phyloP scores from a whole-genome alignment of 345 rosid genomes.

The rapeseed (Brassica napus) region DNA sequence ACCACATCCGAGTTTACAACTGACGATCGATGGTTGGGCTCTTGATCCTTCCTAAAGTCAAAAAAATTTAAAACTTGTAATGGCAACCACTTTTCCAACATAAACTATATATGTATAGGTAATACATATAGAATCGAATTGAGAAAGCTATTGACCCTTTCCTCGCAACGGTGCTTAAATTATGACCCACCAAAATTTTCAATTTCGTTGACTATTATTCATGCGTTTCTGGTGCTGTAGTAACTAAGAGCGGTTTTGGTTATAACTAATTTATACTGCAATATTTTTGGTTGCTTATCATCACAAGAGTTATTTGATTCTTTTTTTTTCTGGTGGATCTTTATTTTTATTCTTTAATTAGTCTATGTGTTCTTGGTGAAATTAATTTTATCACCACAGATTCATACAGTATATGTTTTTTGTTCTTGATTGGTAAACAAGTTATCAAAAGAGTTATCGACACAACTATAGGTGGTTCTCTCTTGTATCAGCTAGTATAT shows the following conservation, averaged over 20 bases:
- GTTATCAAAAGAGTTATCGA: neutral
- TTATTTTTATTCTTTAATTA: neutral
- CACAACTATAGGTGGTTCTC: neutral
- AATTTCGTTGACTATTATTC: slow-evolving; percentile 17
- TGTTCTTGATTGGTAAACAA: neutral
- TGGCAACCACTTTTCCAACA: slow-evolving; percentile 28
- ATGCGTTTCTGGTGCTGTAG: slow-evolving; percentile 7
- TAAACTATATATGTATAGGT: neutral
- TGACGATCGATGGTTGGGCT: neutral
- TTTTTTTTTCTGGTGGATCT: neutral
- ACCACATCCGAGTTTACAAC: slow-evolving; percentile 14
- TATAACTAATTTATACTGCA: neutral
- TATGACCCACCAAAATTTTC: slow-evolving; percentile 23
- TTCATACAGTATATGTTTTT: neutral
- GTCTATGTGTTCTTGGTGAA: neutral
- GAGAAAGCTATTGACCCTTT: slow-evolving; percentile 9
- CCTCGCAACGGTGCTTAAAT: slow-evolving; percentile 24
- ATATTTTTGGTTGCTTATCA: neutral
- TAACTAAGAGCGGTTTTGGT: slow-evolving; percentile 3
- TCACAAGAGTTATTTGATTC: neutral
- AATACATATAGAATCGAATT: neutral
- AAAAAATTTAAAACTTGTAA: slow-evolving; percentile 13
- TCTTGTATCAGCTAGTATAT: neutral
- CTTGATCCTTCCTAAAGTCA: slow-evolving; percentile 17
- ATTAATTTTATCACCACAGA: neutral